These are phyloP conservation scores for Verticillium albo-atrum DNA, from an alignment of 2,329 filamentous ascomycete genomes.

Conservation along the genomic window DNA sequence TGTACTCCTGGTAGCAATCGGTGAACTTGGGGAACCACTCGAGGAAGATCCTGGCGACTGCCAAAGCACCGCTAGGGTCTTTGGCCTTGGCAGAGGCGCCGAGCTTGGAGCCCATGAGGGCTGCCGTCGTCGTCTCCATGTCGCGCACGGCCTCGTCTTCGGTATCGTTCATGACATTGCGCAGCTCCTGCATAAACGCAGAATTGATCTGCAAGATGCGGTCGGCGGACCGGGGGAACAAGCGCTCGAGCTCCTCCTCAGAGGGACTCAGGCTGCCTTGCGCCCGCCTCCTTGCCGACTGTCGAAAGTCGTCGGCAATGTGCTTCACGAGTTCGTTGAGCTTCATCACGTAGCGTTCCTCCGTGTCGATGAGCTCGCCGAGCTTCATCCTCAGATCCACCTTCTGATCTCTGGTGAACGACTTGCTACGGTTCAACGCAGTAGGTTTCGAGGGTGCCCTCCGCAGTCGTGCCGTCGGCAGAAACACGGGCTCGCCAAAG, in stretches of 20 bases:
- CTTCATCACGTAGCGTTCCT: constrained; percentile 89
- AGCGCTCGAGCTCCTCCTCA: constrained; percentile 64
- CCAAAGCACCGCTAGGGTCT: constrained; percentile 73
- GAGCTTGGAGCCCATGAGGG: constrained; percentile 35
- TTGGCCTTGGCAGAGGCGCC: constrained; percentile 44
- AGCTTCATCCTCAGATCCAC: constrained; percentile 82
- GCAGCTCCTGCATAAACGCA: constrained; percentile 72
- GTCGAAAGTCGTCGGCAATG: constrained; percentile 75
- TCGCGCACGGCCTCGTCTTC: constrained; percentile 76
- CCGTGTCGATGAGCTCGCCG: constrained; percentile 85
- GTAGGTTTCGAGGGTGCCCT: constrained; percentile 85
- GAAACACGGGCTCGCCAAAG: constrained; percentile 78
- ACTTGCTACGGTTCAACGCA: constrained; percentile 70
- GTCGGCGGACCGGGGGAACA: constrained; percentile 80
- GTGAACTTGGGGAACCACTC: constrained; percentile 94
- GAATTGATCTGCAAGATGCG: constrained; percentile 78
- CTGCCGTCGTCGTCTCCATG: constrained; percentile 55
- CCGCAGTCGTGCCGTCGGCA: constrained; percentile 79
- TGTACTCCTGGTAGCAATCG: constrained; percentile 88
- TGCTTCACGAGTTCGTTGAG: constrained; percentile 77
- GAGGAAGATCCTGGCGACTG: constrained; percentile 74
- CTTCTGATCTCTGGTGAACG: constrained; percentile 78
- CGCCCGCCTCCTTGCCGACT: constrained; percentile 57
- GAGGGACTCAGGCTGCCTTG: constrained; percentile 65
- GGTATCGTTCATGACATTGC: constrained; percentile 72